These are phyloP conservation scores for Stemphylium vesicarium DNA, from an alignment of 2,329 filamentous ascomycete genomes.

Conservation along the genomic window DNA sequence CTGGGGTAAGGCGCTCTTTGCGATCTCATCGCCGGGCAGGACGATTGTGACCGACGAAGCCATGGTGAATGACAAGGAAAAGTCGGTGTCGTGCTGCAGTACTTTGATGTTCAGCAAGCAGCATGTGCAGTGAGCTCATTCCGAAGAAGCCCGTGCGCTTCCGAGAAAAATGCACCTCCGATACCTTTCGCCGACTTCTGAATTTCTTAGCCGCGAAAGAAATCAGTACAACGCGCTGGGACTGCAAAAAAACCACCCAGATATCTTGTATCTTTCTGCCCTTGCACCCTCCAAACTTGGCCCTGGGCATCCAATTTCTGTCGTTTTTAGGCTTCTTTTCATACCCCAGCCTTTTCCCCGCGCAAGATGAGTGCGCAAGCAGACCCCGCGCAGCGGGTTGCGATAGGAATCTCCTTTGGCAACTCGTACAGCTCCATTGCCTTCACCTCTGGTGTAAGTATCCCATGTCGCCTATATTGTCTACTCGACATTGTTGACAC, in stretches of 20 bases:
- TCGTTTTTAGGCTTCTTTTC: not conserved
- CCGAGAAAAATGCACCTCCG: constrained; percentile 19
- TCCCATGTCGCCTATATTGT: not conserved
- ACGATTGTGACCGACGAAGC: constrained; percentile 66
- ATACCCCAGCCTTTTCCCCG: constrained; percentile 7
- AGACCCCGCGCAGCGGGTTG: constrained; percentile 62
- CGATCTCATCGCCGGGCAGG: constrained; percentile 80
- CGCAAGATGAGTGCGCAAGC: constrained; percentile 59
- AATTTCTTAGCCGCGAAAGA: constrained; percentile 30
- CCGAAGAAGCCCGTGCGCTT: constrained; percentile 16
- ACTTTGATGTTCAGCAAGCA: not conserved
- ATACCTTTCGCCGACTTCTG: constrained; percentile 26
- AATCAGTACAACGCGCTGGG: constrained; percentile 5
- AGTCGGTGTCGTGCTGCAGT: not conserved
- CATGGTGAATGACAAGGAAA: constrained; percentile 52
- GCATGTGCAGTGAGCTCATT: constrained; percentile 25
- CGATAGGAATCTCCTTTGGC: constrained; percentile 96
- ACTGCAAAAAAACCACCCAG: constrained; percentile 1
- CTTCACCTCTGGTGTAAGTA: constrained; percentile 70
- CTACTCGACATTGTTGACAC: constrained; percentile 13
- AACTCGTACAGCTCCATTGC: constrained; percentile 99
- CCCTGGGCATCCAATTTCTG: not conserved
- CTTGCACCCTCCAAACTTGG: not conserved
- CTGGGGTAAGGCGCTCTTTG: constrained; percentile 69
- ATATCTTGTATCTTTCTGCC: not conserved